Conservation (phyloP, 2,329 filamentous ascomycete genomes). For the Botrytis porri region DNA sequence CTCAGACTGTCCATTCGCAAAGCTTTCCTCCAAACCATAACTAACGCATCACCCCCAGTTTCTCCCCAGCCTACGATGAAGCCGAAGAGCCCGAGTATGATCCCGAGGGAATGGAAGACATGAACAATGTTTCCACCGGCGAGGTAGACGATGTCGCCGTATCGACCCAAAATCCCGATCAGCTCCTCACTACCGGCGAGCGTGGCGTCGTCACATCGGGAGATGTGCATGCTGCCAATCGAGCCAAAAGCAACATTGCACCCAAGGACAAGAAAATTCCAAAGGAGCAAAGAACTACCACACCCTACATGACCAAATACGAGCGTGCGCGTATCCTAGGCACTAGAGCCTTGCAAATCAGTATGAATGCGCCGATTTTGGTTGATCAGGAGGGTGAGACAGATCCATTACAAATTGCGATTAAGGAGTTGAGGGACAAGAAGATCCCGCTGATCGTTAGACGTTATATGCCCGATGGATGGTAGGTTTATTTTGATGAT, state of each 20-base stretch:
- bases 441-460: slow-evolving; percentile 96
- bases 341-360: slow-evolving; percentile 92
- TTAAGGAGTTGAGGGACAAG: slow-evolving; percentile 97
- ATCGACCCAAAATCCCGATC: slow-evolving; percentile 57
- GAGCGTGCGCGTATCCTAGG: slow-evolving; percentile 91
- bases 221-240: slow-evolving; percentile 58
- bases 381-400: slow-evolving; percentile 98
- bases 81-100: slow-evolving; percentile 55
- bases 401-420: slow-evolving; percentile 93
- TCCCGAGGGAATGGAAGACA: slow-evolving; percentile 49
- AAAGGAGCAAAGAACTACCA: slow-evolving; percentile 83
- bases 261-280: slow-evolving; percentile 84
- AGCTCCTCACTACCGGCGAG: slow-evolving; percentile 37
- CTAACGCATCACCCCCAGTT: slow-evolving; percentile 3
- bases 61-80: slow-evolving; percentile 50
- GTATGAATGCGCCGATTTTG: slow-evolving; percentile 95
- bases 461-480: slow-evolving; percentile 94
- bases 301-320: slow-evolving; percentile 99
- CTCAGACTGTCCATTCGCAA: background rate
- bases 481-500: slow-evolving; percentile 54
- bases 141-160: slow-evolving; percentile 52
- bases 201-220: slow-evolving; percentile 54
- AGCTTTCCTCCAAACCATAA: background rate
- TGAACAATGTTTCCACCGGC: slow-evolving; percentile 47
- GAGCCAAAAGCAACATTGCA: slow-evolving; percentile 53